phyloP scores from a whole-genome alignment of 768 basidiomycete species.

The Clitopilus passeckerianus region DNA sequence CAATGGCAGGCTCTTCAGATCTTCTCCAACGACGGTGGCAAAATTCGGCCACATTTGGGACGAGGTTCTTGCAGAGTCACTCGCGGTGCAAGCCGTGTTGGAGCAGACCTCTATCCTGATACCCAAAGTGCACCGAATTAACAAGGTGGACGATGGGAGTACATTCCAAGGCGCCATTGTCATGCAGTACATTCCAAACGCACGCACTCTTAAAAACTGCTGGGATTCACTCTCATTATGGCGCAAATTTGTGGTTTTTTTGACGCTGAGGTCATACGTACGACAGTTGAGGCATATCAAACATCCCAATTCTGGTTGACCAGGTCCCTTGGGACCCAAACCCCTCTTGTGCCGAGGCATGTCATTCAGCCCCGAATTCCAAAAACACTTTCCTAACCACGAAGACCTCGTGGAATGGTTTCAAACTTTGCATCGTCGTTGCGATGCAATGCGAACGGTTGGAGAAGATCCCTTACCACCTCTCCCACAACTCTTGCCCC shows the following conservation, averaged over 20 bases:
- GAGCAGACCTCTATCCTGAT: background rate
- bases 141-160: background rate
- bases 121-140: background rate
- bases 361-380: background rate
- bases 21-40: background rate
- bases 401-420: background rate
- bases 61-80: background rate
- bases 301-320: background rate
- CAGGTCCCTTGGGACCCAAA: background rate
- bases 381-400: background rate
- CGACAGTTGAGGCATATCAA: background rate
- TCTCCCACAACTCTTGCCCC: background rate
- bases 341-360: background rate
- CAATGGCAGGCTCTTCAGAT: background rate
- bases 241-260: background rate
- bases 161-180: background rate
- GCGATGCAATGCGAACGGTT: background rate
- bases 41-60: background rate
- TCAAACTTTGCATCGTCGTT: background rate
- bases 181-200: background rate
- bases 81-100: background rate
- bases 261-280: background rate
- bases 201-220: background rate
- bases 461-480: background rate
- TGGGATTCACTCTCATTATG: background rate